Base-by-base conservation (phyloP, 106 monocot species). In the Iris macrosiphon region DNA sequence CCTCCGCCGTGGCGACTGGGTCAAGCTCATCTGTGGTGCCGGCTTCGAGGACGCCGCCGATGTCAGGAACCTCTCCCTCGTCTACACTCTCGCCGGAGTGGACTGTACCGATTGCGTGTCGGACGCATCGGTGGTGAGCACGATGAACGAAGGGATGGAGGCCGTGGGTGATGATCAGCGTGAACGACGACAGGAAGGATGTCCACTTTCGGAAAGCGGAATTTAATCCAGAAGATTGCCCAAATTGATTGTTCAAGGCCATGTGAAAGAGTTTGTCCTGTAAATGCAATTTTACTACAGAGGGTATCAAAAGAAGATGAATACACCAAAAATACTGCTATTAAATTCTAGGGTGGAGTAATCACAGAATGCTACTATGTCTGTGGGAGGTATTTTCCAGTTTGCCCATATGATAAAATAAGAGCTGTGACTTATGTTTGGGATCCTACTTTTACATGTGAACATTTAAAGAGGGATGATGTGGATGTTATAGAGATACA, bases 161-260 rank as follows among this genome's bases (percentile, higher is more conserved):
- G 60, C 94, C 94, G 4, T 94, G 88, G 94, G 84, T 94, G 56
- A 94, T 94, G 94, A 74, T 94, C 16, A 94, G 94, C 38, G 81
- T 94, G 22, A 94, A 94, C 42, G 94, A 94, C 56, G 88, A 94
- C 45, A 47, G 61, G 42, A 68, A 75, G 35, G 94, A 94, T 46
- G 68, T 94, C 16, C 94, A 94, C 65, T 94, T 94, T 35, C 84
- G 94, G 4, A 94, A 94, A 84, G 94, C 94, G 89, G 94, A 88
- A 59, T 94, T 94, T 73, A 76, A 94, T 68, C 81, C 94, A 31
- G 75, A 73, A 33, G 81, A 89, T 28, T 94, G 94, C 72, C 94
- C 94, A 19, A n/a, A 50, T 40, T 48, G 73, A 85, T 68, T 94
- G 94, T 66, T 64, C 63, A 20, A 88, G 73, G 57, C 94, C 94